Base-by-base conservation (phyloP, 2,329 filamentous ascomycete genomes). In the Chaetomiaceae sp. region DNA sequence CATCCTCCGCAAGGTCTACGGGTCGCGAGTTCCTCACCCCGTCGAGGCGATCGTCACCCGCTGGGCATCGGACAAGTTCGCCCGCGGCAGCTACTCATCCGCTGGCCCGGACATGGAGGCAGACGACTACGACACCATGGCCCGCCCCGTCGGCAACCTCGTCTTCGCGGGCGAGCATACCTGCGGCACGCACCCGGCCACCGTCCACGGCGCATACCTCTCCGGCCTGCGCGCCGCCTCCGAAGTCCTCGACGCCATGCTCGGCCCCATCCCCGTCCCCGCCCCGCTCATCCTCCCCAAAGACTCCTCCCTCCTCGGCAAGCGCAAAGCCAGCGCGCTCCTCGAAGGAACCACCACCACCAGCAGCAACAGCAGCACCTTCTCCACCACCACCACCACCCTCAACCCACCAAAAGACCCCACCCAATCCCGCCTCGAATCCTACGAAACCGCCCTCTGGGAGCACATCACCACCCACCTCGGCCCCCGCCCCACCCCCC, bases 121-220 rank as follows among this genome's bases (percentile, higher is more conserved):
- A 2, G 87, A 90, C 46, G 93, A 99, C 66, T 99, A 99, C 68
- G 89, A 97, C 65, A 74, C 82, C 27, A 96, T 99, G 88, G 89
- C 93, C 2, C 79, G 81, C 43, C 75, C 87, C 1, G 76, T 96
- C 27, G 91, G 89, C 27, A 95, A 95, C 57, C 73, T 99, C 8
- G 89, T 92, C 68, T 99, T 99, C 68, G 93, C 92, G 14, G 93
- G 93, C 42, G 93, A 99, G 69, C 93, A 96, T 54, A 99, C 95
- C 1, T 96, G 88, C 60, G 90, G 89, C 41, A 96, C 90, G 0
- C 91, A 99, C 65, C 93, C 95, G 12, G 93, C 95, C 27, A 99
- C 93, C 2, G 93, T 99, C 0, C 93, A 99, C 60, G 93, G 93
- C 5, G 95, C 93, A 8, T 99, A 97, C 64, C 74, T 99, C 4